Conservation (phyloP, 805 yeast species). For the Kodamaea kaohsiungensis region DNA sequence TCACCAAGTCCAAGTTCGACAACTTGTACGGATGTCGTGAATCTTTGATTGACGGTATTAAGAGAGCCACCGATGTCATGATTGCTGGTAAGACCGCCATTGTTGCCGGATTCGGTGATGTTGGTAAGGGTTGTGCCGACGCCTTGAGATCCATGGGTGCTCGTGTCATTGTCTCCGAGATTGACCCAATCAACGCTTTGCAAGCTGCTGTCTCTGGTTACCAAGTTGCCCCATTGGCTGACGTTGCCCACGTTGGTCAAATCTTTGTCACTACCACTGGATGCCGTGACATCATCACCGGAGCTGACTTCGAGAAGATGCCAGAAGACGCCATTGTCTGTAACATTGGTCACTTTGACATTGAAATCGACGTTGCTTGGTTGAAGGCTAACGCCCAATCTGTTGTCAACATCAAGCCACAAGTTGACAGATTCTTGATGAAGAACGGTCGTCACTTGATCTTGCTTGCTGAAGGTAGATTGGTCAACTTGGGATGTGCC, state of each 20-base stretch:
- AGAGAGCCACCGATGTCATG: conserved; percentile 99
- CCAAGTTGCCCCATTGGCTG: conserved; percentile 94
- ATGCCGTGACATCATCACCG: conserved; percentile 96
- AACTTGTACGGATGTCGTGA: conserved; percentile 99
- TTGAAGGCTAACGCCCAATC: conserved; percentile 90
- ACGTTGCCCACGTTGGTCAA: conserved; percentile 91
- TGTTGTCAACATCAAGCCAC: conserved; percentile 97
- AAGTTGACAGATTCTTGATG: conserved; percentile 95
- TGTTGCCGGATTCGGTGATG: conserved; percentile 99
- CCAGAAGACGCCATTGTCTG: conserved; percentile 99
- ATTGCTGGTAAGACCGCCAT: conserved; percentile 99
- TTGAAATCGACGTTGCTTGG: conserved; percentile 99
- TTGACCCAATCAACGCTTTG: conserved; percentile 98
- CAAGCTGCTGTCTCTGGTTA: conserved; percentile 99
- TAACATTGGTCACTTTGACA: conserved; percentile 99
- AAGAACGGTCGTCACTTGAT: conserved; percentile 89
- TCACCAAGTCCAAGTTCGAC: conserved; percentile 98
- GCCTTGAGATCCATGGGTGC: conserved; percentile 99
- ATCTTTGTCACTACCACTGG: conserved; percentile 99
- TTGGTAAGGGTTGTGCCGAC: conserved; percentile 99
- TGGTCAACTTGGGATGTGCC: conserved; percentile 99
- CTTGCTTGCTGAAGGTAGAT: conserved; percentile 98
- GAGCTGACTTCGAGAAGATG: conserved; percentile 84
- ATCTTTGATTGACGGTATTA: conserved; percentile 97
- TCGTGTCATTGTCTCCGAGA: conserved; percentile 94